These are phyloP conservation scores for Cladophialophora exuberans DNA, from an alignment of 2,329 filamentous ascomycete species.

Conservation along the genomic window DNA sequence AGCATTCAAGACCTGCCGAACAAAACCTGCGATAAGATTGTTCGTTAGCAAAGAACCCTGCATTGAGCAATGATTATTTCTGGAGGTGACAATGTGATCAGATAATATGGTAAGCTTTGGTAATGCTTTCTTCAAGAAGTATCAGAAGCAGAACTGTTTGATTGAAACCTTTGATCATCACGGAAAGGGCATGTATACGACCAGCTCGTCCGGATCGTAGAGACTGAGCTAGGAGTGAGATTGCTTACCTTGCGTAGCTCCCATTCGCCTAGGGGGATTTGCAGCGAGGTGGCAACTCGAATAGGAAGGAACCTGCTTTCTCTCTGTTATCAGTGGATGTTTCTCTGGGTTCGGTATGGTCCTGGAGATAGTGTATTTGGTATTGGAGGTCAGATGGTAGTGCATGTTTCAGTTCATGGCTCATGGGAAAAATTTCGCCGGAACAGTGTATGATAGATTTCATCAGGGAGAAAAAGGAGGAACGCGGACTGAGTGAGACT, in stretches of 20 bases:
- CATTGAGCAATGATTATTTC: not conserved
- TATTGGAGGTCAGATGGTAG: constrained; percentile 57
- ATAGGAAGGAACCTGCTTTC: not conserved
- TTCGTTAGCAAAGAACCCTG: not conserved
- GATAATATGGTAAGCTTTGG: constrained; percentile 59
- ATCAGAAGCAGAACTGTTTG: constrained; percentile 68
- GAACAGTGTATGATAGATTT: constrained; percentile 55
- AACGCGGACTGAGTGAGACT: no score
- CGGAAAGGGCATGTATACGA: no score
- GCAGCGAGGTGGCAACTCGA: no score
- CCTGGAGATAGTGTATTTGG: constrained; percentile 11
- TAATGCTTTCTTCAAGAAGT: constrained; percentile 60
- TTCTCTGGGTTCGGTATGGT: not conserved
- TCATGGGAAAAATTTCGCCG: constrained; percentile 57
- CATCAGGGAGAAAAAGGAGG: constrained; percentile 23
- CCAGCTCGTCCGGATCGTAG: not conserved
- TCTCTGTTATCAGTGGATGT: not conserved
- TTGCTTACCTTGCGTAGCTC: constrained; percentile 2
- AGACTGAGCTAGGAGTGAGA: not conserved
- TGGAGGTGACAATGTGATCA: constrained; percentile 33
- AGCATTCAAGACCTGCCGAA: no score
- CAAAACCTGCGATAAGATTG: not conserved
- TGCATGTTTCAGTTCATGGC: constrained; percentile 63
- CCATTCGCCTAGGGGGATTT: no score
- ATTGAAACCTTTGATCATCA: constrained; percentile 54